These are phyloP conservation scores for Austroboletus niveus DNA, from an alignment of 1,284 basidiomycete species.

Conservation along the genomic window DNA sequence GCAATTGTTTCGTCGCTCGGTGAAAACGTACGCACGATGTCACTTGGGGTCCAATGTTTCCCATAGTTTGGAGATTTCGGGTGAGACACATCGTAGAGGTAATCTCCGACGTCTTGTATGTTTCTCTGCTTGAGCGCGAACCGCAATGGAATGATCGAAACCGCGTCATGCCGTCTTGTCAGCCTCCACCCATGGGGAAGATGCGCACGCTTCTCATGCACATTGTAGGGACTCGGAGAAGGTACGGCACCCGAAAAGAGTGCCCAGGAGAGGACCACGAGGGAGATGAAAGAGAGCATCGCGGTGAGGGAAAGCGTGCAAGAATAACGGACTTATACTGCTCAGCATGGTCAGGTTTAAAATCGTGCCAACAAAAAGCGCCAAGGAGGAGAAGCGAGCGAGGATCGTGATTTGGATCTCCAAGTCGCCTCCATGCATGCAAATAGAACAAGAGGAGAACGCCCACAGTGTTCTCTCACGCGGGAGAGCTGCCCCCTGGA, in stretches of 20 bases:
- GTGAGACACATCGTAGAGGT: slow-evolving; percentile 41
- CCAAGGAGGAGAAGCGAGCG: no score
- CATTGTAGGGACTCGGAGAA: slow-evolving; percentile 1
- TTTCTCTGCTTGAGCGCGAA: slow-evolving; percentile 43
- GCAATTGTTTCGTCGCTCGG: slow-evolving; percentile 37
- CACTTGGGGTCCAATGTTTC: slow-evolving; percentile 40
- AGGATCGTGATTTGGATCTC: no score
- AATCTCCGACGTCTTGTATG: slow-evolving; percentile 35
- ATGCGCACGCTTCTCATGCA: slow-evolving; percentile 34
- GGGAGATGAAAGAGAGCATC: slow-evolving; percentile 10
- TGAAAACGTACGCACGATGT: slow-evolving; percentile 39
- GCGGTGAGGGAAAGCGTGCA: neutral
- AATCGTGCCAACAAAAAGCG: neutral
- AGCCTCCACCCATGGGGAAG: slow-evolving; percentile 35
- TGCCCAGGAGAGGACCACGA: slow-evolving; percentile 14
- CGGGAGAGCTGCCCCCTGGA: neutral
- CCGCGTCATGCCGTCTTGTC: slow-evolving; percentile 26
- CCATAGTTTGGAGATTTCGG: slow-evolving; percentile 43
- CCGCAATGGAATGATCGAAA: slow-evolving; percentile 35
- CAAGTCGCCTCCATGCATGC: no score
- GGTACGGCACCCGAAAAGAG: slow-evolving; percentile 9
- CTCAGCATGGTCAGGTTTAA: slow-evolving; percentile 1
- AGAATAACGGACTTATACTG: neutral
- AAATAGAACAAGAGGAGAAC: neutral
- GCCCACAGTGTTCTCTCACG: neutral